Conservation (phyloP, 257 asterid species). For the Leonotis leonurus region DNA sequence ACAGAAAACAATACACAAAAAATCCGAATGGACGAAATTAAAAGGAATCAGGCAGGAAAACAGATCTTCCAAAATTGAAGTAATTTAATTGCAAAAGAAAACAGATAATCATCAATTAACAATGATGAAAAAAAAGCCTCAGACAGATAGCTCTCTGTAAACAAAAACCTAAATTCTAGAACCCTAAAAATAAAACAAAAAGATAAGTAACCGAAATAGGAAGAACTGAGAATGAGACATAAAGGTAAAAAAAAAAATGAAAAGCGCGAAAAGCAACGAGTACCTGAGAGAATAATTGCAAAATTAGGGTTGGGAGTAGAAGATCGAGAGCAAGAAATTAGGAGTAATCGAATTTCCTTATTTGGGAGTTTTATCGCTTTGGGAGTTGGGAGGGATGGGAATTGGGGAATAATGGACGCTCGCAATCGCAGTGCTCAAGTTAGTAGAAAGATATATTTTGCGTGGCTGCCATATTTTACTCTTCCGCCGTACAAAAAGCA, state of each 20-base stretch:
- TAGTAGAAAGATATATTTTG: background rate
- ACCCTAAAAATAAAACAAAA: background rate
- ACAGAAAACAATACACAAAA: background rate
- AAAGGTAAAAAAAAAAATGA: no score
- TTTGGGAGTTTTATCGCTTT: background rate
- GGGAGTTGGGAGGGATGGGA: background rate
- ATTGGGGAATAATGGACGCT: background rate
- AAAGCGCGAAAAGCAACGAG: background rate
- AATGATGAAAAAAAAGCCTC: background rate
- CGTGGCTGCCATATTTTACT: slow-evolving; percentile 19
- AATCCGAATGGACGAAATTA: background rate
- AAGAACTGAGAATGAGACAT: background rate
- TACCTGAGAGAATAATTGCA: slow-evolving; percentile 13
- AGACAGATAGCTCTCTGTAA: background rate
- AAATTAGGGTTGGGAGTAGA: slow-evolving; percentile 25
- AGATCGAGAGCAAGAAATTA: background rate
- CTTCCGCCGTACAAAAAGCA: background rate
- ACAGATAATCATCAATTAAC: background rate
- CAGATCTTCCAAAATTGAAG: slow-evolving; percentile 6
- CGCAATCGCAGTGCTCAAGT: slow-evolving; percentile 6
- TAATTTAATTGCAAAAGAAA: background rate
- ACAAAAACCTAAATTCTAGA: background rate
- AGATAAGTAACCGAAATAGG: background rate
- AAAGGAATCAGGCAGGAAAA: background rate
- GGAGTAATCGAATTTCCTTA: no score